phyloP scores from a whole-genome alignment of 2,329 filamentous ascomycete genomes.

The Pestalotiopsis sp. region DNA sequence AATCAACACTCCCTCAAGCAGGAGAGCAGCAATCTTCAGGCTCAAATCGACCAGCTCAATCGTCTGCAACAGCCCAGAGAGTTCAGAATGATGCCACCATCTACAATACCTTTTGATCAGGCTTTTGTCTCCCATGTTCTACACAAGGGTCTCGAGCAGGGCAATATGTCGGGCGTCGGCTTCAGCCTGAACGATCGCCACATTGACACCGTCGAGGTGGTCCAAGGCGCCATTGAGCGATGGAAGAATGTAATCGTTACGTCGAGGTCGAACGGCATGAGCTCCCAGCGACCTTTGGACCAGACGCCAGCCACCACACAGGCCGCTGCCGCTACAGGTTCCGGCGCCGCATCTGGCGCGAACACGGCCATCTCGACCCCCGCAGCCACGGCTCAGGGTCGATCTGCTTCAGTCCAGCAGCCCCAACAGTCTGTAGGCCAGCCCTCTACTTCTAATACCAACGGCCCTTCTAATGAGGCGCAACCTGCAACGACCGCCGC shows the following conservation, averaged over 20 bases:
- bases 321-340: constrained; percentile 24
- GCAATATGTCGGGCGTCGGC: constrained; percentile 39
- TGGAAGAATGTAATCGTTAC: constrained; percentile 66
- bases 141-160: constrained; percentile 45
- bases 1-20: constrained; percentile 55
- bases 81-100: constrained; percentile 55
- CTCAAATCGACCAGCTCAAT: constrained; percentile 62
- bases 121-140: constrained; percentile 49
- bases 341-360: constrained; percentile 22
- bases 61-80: constrained; percentile 62
- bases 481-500: constrained; percentile 24
- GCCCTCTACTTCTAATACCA: constrained; percentile 18
- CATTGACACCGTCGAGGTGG: constrained; percentile 52
- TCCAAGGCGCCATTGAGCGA: constrained; percentile 58
- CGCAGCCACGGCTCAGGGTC: constrained; percentile 17
- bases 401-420: constrained; percentile 17
- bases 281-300: constrained; percentile 52
- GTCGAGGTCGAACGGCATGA: constrained; percentile 50
- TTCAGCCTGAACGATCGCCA: constrained; percentile 53
- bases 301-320: constrained; percentile 27
- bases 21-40: constrained; percentile 58
- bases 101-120: constrained; percentile 54
- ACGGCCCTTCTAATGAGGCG: constrained; percentile 15
- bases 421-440: constrained; percentile 23
- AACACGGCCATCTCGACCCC: constrained; percentile 24